Percentiles rank a stretch among this genome's conserved stretches.
Evolutionary conservation across 345 rosid species (phyloP).

Genomic region (Ailanthus altissimus): DNA sequence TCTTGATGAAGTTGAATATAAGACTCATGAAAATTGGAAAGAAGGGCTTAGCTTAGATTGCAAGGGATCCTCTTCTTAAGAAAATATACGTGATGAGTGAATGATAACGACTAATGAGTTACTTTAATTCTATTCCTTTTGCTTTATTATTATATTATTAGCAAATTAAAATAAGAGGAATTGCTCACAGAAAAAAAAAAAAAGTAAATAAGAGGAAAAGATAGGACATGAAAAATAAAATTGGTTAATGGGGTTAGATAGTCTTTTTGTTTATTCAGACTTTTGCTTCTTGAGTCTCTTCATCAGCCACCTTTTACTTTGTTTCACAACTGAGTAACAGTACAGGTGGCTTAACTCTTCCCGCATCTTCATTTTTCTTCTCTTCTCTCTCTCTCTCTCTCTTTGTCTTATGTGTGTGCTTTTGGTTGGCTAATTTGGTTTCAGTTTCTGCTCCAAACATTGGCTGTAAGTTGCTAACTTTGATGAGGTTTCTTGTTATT

Average conservation of each 20-base stretch:
- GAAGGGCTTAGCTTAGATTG: slow-evolving; percentile 37
- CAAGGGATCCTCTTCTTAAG: slow-evolving; percentile 36
- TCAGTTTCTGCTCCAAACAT: slow-evolving; percentile 33
- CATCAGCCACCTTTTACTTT: slow-evolving; percentile 60
- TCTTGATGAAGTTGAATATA: not conserved
- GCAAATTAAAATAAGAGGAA: not conserved
- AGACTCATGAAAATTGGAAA: slow-evolving; percentile 5
- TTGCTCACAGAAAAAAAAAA: not conserved
- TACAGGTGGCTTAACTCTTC: slow-evolving; percentile 36
- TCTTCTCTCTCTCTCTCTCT: slow-evolving; percentile 26
- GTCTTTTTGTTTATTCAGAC: too few species aligned
- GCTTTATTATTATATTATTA: not conserved
- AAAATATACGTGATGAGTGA: not conserved
- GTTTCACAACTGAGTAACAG: slow-evolving; percentile 48
- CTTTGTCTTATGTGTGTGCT: slow-evolving; percentile 23
- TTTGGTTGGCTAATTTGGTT: slow-evolving; percentile 33
- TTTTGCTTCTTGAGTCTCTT: slow-evolving; percentile 26
- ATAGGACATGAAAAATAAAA: too few species aligned
- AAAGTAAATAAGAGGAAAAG: not conserved
- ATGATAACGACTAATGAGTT: slow-evolving; percentile 2
- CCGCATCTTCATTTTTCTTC: slow-evolving; percentile 30
- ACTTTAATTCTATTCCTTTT: slow-evolving; percentile 11
- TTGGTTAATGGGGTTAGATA: not conserved
- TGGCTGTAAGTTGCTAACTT: slow-evolving; percentile 34
- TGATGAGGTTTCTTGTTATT: not conserved